Conservation (phyloP, 805 yeast genomes). For the Jamesozyma lodderae region DNA sequence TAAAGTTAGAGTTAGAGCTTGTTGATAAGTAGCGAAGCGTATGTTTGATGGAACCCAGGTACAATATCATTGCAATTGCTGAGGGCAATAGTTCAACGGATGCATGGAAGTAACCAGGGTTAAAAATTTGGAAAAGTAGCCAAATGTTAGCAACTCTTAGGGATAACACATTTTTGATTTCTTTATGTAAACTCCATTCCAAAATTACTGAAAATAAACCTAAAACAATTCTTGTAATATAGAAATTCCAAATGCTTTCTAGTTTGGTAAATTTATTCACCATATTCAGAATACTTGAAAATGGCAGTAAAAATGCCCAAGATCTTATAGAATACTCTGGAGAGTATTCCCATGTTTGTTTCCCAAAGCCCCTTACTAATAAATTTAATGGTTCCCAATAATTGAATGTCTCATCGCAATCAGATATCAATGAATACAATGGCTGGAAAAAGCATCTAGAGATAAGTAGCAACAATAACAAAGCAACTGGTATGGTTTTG, state of each 20-base stretch:
- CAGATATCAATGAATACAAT: constrained; percentile 60
- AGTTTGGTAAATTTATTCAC: constrained; percentile 23
- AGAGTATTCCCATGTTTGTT: constrained; percentile 94
- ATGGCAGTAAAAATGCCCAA: constrained; percentile 61
- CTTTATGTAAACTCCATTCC: constrained; percentile 38
- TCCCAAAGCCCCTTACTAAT: constrained; percentile 71
- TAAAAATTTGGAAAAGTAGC: constrained; percentile 48
- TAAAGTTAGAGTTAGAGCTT: constrained; percentile 16
- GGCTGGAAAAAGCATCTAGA: constrained; percentile 32
- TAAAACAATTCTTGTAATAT: constrained; percentile 19
- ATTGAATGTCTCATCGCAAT: constrained; percentile 88
- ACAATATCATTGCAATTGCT: constrained; percentile 53
- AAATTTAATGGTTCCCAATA: constrained; percentile 92
- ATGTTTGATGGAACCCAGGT: constrained; percentile 27
- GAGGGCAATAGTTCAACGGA: constrained; percentile 81
- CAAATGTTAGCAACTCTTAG: constrained; percentile 45
- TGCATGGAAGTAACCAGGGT: constrained; percentile 86
- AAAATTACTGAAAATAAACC: constrained; percentile 19
- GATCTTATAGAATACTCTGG: constrained; percentile 84
- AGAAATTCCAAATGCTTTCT: constrained; percentile 21
- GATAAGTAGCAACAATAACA: constrained; percentile 16
- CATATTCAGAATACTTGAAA: constrained; percentile 22
- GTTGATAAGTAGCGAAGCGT: constrained; percentile 23
- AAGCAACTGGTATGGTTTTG: constrained; percentile 2
- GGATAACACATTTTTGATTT: constrained; percentile 19